A percentile compares a stretch with the other conserved stretches of the same genome.
Conservation (phyloP, 495 filamentous ascomycete genomes). For the Podospora pseudopauciseta region DNA sequence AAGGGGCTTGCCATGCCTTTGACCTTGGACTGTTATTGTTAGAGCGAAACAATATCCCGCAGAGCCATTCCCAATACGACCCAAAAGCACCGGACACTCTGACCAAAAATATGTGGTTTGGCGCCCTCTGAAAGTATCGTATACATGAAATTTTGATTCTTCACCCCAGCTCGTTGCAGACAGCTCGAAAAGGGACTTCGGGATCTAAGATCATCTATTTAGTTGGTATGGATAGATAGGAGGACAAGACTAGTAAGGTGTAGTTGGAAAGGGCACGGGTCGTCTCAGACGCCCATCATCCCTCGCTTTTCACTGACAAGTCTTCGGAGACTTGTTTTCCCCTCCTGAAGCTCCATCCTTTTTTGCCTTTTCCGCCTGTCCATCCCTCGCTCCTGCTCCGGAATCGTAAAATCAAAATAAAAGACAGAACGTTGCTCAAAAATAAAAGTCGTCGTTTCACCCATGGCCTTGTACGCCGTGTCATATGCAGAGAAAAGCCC, state of each 20-base stretch:
- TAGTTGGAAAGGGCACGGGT: not conserved
- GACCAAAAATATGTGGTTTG: no score
- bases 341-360: not conserved
- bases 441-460: not conserved
- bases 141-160: not conserved
- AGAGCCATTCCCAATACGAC: not conserved
- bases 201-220: not conserved
- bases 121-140: not conserved
- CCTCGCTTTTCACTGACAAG: not conserved
- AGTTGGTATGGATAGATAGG: not conserved
- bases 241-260: not conserved
- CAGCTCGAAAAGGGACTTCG: not conserved
- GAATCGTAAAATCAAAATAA: not conserved
- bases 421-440: slow-evolving; percentile 12
- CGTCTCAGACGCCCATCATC: not conserved
- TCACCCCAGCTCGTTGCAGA: not conserved
- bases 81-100: no score
- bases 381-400: not conserved
- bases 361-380: not conserved
- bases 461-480: not conserved
- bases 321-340: not conserved
- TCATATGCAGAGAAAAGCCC: not conserved
- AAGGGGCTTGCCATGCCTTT: not conserved
- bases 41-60: not conserved
- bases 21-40: not conserved